Conservation (phyloP, 1,284 basidiomycete genomes). For the Coniferiporia weirii region DNA sequence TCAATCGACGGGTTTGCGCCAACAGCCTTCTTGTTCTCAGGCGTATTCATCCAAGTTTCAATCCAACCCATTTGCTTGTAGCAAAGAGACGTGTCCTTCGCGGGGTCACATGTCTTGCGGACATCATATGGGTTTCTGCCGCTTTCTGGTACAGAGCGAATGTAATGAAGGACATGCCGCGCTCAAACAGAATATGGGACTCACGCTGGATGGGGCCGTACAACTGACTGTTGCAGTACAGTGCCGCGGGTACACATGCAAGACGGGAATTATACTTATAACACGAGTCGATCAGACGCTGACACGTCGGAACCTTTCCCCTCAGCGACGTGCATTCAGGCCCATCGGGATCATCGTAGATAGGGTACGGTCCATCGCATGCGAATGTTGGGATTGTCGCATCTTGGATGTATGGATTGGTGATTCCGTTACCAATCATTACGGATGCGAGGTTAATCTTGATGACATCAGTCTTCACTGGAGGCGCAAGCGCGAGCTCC, state of each 20-base stretch:
- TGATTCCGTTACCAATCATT: conserved; percentile 78
- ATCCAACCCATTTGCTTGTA: conserved; percentile 79
- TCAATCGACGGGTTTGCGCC: conserved; percentile 57
- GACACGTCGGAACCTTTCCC: conserved; percentile 65
- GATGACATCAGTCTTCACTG: conserved; percentile 33
- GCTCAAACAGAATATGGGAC: conserved; percentile 24
- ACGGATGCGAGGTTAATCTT: conserved; percentile 75
- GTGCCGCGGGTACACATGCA: conserved; percentile 54
- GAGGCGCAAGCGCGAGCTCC: conserved; percentile 37
- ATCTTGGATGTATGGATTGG: conserved; percentile 74
- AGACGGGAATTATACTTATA: conserved; percentile 53
- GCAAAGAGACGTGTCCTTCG: conserved; percentile 66
- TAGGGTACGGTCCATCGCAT: conserved; percentile 71
- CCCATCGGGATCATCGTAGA: conserved; percentile 67
- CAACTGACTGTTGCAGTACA: conserved; percentile 61
- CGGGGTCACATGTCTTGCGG: conserved; percentile 66
- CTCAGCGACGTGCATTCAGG: conserved; percentile 60
- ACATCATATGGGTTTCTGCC: conserved; percentile 82
- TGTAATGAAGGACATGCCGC: conserved; percentile 24
- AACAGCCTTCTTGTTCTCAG: conserved; percentile 66
- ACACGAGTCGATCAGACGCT: conserved; percentile 62
- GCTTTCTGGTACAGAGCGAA: conserved; percentile 23
- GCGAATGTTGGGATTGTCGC: conserved; percentile 76
- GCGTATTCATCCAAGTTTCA: conserved; percentile 72
- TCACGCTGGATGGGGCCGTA: conserved; percentile 55